These are phyloP conservation scores for Rhododendron mucronatum DNA, from an alignment of 148 eudicot genomes.

Conservation along the genomic window DNA sequence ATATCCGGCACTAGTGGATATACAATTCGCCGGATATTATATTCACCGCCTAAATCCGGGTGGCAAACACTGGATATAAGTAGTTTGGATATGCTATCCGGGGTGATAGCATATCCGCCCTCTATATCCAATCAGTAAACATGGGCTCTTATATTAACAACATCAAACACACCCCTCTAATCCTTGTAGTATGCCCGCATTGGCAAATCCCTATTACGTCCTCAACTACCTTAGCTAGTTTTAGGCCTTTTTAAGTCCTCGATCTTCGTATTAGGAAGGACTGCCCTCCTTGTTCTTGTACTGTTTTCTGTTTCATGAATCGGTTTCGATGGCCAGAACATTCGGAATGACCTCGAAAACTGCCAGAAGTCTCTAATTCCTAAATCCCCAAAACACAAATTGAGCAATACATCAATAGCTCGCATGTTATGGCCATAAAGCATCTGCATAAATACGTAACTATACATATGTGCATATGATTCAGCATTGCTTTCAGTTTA, in stretches of 20 bases:
- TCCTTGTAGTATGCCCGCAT: background rate
- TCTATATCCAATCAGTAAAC: background rate
- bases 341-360: background rate
- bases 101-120: too few relatives aligned
- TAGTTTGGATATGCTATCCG: too few relatives aligned
- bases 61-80: too few relatives aligned
- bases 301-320: background rate
- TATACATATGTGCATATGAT: too few relatives aligned
- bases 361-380: background rate
- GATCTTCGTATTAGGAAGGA: background rate
- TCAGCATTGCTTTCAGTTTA: too few relatives aligned
- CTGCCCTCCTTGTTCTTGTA: background rate
- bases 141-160: background rate
- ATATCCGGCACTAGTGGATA: too few relatives aligned
- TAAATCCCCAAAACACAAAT: background rate
- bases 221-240: background rate
- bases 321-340: background rate
- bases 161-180: background rate
- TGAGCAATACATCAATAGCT: background rate
- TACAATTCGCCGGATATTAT: too few relatives aligned
- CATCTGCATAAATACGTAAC: too few relatives aligned
- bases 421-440: too few relatives aligned
- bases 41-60: too few relatives aligned
- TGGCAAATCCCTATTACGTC: background rate
- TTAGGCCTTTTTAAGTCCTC: background rate